Evolutionary conservation across 176 grass and related monocot genomes (phyloP), one percentile per base, ranked within the genome.

Genomic region (Triticum turgidum): DNA sequence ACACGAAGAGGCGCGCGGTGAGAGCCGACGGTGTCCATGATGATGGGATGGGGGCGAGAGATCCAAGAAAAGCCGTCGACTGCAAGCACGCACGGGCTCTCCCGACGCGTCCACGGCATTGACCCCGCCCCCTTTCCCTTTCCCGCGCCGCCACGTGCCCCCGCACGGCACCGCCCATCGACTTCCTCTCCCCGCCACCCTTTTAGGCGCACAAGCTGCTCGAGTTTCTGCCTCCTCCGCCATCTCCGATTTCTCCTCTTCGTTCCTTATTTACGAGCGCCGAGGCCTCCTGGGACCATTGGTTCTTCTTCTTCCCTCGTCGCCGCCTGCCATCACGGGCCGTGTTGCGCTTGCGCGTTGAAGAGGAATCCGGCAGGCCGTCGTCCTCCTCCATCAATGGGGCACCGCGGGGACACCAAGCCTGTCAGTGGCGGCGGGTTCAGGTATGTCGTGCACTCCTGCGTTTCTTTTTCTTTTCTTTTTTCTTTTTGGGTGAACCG

Each of bases 341-440:
- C 20, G 59, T 18, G 11, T 59, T 13, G 64, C 35, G 35, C 37
- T 77, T 61, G 14, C 78, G 42, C 66, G 44, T 33, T 62, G 83
- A 84, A 84, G 88, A 83, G 75, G 86, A 82, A 76, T 51, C 70
- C 70, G 12, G 11, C 66, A 30, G 71, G 81, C 47, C 45, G 87
- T 32, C 56, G 39, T 49, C 3, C 9, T 73, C 30, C 15, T 69
- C 62, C 70, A 45, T 1, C 21, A 0, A 61, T 74, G 91, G 89
- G 67, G 74, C 38, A 63, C 86, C 65, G 80, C 6, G 75, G 64
- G 9, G 87, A 89, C 59, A 22, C 34, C 21, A 87, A 74, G 25
- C 92, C 90, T n/a, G 84, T 82, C 62, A 89, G 62, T 17, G 95
- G 92, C 78, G 92, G 95, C 21, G 95, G 92, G 21, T 91, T 92